Evolutionary conservation across 2,329 filamentous ascomycete species (phyloP).

Genomic region (Penicillium sp.): DNA sequence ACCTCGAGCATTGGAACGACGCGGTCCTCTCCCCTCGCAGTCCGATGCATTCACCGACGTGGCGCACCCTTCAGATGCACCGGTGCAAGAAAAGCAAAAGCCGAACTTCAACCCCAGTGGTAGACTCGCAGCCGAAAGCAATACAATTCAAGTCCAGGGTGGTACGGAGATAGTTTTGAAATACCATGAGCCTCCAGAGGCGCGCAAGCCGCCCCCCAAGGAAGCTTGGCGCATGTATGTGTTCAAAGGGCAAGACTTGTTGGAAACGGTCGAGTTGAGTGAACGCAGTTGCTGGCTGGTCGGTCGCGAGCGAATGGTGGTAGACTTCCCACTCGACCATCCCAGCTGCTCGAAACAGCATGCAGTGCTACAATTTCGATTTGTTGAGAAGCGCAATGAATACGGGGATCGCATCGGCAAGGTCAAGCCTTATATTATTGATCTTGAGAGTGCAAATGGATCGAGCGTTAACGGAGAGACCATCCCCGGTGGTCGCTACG

Average conservation of each 20-base stretch:
- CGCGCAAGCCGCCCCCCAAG: constrained; percentile 76
- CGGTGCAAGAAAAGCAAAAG: constrained; percentile 61
- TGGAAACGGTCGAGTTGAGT: constrained; percentile 77
- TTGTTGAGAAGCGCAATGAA: constrained; percentile 78
- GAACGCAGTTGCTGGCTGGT: constrained; percentile 85
- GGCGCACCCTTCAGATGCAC: constrained; percentile 25
- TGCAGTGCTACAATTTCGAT: constrained; percentile 88
- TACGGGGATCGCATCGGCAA: constrained; percentile 77
- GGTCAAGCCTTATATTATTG: constrained; percentile 85
- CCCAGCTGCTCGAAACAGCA: constrained; percentile 95
- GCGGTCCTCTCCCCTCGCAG: constrained; percentile 47
- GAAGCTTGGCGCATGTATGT: constrained; percentile 87
- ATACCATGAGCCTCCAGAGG: constrained; percentile 93
- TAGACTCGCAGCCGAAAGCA: constrained; percentile 80
- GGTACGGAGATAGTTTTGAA: constrained; percentile 75
- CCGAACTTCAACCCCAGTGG: constrained; percentile 83
- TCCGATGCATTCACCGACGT: constrained; percentile 43
- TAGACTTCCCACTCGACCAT: constrained; percentile 81
- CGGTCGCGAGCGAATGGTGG: constrained; percentile 74
- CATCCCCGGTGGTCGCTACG: constrained; percentile 72
- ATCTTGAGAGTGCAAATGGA: constrained; percentile 90
- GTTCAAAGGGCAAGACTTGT: constrained; percentile 77
- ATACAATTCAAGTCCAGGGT: constrained; percentile 61
- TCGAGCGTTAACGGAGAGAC: constrained; percentile 75
- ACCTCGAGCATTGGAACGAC: constrained; percentile 31